Base-by-base conservation (phyloP, 2,329 filamentous ascomycete species). In the Dothideomycetidae sp. region DNA sequence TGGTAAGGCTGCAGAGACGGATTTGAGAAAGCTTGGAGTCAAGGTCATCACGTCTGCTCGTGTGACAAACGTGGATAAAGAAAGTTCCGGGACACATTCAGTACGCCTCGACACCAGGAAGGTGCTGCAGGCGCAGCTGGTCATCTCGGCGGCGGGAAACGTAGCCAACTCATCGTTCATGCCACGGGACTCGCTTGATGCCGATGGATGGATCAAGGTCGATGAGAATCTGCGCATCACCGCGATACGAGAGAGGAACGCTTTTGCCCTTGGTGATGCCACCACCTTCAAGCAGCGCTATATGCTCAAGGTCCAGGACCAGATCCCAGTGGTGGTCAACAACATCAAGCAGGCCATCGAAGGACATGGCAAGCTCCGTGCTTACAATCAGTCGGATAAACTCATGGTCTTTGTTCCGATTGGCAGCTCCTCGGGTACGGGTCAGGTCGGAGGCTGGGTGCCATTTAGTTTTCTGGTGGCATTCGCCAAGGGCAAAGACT, bases 91-190 rank as follows among this genome's bases (percentile, higher is more conserved):
- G 5, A 30, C 3, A 15, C 35, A 23, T 4, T 26, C 12, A 11
- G 46, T 64, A 10, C 46, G 43, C 3, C 45, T 67, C 9, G 51
- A 50, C 38, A 61, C 64, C 37, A 66, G 66, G 19, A 53, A 59
- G 23, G 56, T 48, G 2, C 44, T 66, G 14, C 54, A 55, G 3
- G 57, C 62, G 2, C 65, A 70, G 42, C 33, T 67, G 12, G 68
- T 65, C 46, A 60, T 71, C 37, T 55, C 59, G 3, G 65, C 66
- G 1, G 59, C 59, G 5, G 67, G 67, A 14, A 60, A 59, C 12
- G 43, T 54, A 4, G 65, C 66, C 1, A 70, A 68, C 50, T 62
- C 58, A 16, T 51, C 50, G 11, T 71, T 61, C 46, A 53, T 73
- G 1, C 64, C 67, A 1, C n/a, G 2, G 4, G 12, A 14, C 9